Evolutionary conservation across 306 rosid genomes (phyloP).

Genomic region (Macrotyloma uniflorum): DNA sequence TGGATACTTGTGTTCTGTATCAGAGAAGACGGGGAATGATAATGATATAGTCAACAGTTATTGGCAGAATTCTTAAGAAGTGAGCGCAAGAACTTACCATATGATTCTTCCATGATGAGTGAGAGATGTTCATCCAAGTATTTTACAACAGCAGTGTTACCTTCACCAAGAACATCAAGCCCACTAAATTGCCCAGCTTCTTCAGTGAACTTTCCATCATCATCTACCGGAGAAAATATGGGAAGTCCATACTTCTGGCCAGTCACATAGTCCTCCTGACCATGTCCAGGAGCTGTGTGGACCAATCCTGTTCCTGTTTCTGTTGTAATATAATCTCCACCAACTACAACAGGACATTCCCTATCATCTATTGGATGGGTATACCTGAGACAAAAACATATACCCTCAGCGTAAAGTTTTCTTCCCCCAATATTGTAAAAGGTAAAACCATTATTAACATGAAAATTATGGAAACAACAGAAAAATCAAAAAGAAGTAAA

Average conservation of each 20-base stretch:
- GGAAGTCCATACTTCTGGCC: conserved; percentile 95
- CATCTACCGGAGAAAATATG: conserved; percentile 86
- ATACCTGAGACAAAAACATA: conserved; percentile 58
- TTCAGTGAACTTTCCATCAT: conserved; percentile 89
- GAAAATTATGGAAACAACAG: conserved; percentile 14
- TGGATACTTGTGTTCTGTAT: conserved; percentile 94
- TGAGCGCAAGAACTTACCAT: conserved; percentile 55
- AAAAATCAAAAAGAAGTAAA: conserved; percentile 11
- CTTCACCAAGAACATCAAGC: conserved; percentile 94
- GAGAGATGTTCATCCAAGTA: conserved; percentile 79
- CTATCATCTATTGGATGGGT: conserved; percentile 73
- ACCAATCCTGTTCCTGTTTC: conserved; percentile 98
- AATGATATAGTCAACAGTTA: conserved; percentile 20
- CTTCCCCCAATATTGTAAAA: conserved; percentile 15
- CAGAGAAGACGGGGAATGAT: conserved; percentile 39
- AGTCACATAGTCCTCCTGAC: conserved; percentile 94
- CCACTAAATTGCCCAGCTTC: conserved; percentile 93
- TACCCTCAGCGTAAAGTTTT: conserved; percentile 19
- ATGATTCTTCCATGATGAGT: conserved; percentile 88
- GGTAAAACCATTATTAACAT: conserved; percentile 17
- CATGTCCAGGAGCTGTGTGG: conserved; percentile 99
- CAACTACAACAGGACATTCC: conserved; percentile 83
- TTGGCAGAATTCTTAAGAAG: conserved; percentile 3
- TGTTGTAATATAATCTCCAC: conserved; percentile 96
- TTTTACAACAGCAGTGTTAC: conserved; percentile 80